phyloP scores from a whole-genome alignment of 345 rosid genomes.

The Raphanus sativus region DNA sequence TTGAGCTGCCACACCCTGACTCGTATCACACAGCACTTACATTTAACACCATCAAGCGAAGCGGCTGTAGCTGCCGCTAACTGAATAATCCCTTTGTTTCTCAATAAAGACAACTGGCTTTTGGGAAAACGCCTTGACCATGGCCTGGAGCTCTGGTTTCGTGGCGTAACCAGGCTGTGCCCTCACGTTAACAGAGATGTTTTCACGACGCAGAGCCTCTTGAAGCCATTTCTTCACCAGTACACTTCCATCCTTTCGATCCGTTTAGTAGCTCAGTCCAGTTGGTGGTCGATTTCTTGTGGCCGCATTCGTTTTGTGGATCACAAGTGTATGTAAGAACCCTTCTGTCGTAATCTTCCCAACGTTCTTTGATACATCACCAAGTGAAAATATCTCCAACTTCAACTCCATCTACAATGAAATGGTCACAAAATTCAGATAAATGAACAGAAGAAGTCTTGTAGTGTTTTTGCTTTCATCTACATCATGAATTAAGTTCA shows the following conservation, averaged over 20 bases:
- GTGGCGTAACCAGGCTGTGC: slow-evolving; percentile 65
- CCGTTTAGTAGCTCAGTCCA: slow-evolving; percentile 51
- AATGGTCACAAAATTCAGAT: slow-evolving; percentile 29
- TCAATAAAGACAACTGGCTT: slow-evolving; percentile 60
- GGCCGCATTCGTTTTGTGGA: slow-evolving; percentile 39
- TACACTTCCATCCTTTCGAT: slow-evolving; percentile 82
- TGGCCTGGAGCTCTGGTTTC: slow-evolving; percentile 62
- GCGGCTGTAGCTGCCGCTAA: slow-evolving; percentile 67
- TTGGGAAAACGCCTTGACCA: slow-evolving; percentile 67
- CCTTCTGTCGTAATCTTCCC: slow-evolving; percentile 95
- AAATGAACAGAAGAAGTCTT: slow-evolving; percentile 1
- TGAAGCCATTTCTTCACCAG: slow-evolving; percentile 95
- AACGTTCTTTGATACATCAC: slow-evolving; percentile 80
- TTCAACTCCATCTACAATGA: slow-evolving; percentile 91
- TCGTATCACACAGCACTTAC: slow-evolving; percentile 88
- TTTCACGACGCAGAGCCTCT: slow-evolving; percentile 72
- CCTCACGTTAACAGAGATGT: slow-evolving; percentile 55
- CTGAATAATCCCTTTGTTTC: slow-evolving; percentile 85
- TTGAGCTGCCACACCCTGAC: slow-evolving; percentile 92
- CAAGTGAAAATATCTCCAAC: slow-evolving; percentile 90
- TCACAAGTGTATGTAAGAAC: slow-evolving; percentile 39
- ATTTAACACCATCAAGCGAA: slow-evolving; percentile 70
- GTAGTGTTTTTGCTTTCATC: background rate
- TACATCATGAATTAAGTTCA: too few species aligned
- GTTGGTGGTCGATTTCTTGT: slow-evolving; percentile 30